These are phyloP conservation scores for Capronia coronata DNA, from an alignment of 2,329 filamentous ascomycete genomes.

Conservation along the genomic window DNA sequence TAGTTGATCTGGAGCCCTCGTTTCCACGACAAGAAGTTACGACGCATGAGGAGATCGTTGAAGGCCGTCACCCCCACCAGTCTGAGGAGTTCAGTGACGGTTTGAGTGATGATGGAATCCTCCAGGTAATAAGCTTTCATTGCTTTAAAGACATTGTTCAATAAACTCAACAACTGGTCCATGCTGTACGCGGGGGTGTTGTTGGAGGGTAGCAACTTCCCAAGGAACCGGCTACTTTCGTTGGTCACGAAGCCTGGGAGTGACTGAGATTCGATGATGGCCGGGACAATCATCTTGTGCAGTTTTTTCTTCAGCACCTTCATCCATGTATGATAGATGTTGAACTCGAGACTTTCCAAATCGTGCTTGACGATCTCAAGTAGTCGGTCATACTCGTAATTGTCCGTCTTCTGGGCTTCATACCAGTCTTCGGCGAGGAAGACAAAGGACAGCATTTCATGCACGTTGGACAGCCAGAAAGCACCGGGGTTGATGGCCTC, in stretches of 20 bases:
- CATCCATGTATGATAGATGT: constrained; percentile 99
- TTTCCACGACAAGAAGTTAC: constrained; percentile 99
- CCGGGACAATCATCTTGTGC: constrained; percentile 98
- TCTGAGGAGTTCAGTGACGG: constrained; percentile 83
- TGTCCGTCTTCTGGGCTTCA: constrained; percentile 97
- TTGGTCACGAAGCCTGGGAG: constrained; percentile 97
- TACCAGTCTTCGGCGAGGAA: constrained; percentile 99
- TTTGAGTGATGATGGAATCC: constrained; percentile 91
- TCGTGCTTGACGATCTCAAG: constrained; percentile 99
- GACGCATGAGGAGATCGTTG: constrained; percentile 94
- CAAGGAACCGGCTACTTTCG: constrained; percentile 95
- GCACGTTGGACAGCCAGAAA: constrained; percentile 98
- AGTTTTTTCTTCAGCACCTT: constrained; percentile 99
- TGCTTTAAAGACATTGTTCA: constrained; percentile 96
- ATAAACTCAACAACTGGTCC: constrained; percentile 90
- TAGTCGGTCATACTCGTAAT: constrained; percentile 96
- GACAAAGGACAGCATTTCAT: constrained; percentile 99
- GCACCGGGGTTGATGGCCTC: constrained; percentile 95
- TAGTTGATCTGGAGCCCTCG: constrained; percentile 99
- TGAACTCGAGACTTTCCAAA: constrained; percentile 95
- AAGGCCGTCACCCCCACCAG: constrained; percentile 96
- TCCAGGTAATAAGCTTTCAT: constrained; percentile 99
- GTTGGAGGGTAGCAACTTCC: constrained; percentile 88
- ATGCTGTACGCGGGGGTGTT: constrained; percentile 96
- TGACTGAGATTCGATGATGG: constrained; percentile 98